Evolutionary conservation across 2,329 filamentous ascomycete genomes (phyloP), one percentile per base, ranked within the genome.

Genomic region (Dothiorella sarmentorum): DNA sequence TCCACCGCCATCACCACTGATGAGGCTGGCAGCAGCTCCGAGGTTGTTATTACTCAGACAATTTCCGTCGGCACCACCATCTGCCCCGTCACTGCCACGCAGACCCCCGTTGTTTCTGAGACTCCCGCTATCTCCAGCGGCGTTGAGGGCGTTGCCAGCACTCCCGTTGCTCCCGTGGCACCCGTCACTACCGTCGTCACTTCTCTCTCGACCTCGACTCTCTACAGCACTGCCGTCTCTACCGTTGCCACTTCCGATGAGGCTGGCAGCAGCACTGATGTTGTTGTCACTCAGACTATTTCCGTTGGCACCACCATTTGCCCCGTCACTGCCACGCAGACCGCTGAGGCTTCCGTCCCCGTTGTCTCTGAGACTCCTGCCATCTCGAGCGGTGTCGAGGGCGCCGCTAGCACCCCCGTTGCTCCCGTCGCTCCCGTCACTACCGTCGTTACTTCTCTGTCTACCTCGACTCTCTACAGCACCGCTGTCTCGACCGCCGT

Each of bases 291-390:
- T 10, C 52, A 56, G 52, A 56, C 52, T 27, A 26, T 56, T 7
- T 43, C 52, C 75, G 29, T 79, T 84, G 68, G 82, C 82, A 56
- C 52, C 15, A 56, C 52, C 18, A 44, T 29, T 37, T 33, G 58
- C 49, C 53, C 56, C 18, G 27, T 60, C 31, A 47, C 55, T 11
- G 55, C 53, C 15, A 57, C 55, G 4, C 15, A 57, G 55, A 57
- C 55, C 5, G 29, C 42, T 38, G 44, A n/a, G 18, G 22, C 2
- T 5, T 52, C 44, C 10, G 33, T n/a, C 24, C 33, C 37, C 35
- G 45, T 49, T 20, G 20, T n/a, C 7, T 47, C 55, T 22, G 49
- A 31, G 29, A 31, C 29, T 31, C 29, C 35, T 11, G 42, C 43
- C 22, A 42, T 37, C 61, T 49, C 55, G 4, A 52, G 47, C 47